Evolutionary conservation across 2,329 filamentous ascomycete species (phyloP), one percentile per base, ranked within the genome.

Genomic region (Chaetomium globosum): DNA sequence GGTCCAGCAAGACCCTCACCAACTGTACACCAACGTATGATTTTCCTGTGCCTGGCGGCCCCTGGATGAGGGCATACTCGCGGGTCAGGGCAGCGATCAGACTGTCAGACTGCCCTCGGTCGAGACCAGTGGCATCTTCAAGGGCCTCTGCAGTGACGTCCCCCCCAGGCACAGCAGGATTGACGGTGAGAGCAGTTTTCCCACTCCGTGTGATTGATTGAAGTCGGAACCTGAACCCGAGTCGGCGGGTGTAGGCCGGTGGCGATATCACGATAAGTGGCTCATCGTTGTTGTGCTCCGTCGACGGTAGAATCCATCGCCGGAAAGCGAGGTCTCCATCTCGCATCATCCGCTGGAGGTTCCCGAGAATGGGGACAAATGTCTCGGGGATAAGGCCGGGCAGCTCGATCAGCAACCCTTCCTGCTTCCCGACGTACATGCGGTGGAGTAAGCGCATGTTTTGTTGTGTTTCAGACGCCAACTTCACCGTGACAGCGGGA

Each of bases 41-140:
- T 72, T 91, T 91, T 0, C 89, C 89, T 0, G 89, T 91, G 0
- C 89, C 89, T 0, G 89, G 89, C 0, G 89, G 89, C 0, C 89
- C 89, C 76, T 91, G 88, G 12, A 90, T 88, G 4, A 90, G 77
- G 1, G 85, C 82, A 9, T 89, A 74, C 39, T 80, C 80, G 1
- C 81, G 79, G 0, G 77, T 79, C 0, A 91, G 74, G 2, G 85
- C 80, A 21, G 80, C 76, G 0, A 88, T 68, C 0, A 90, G 73
- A 1, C 86, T 85, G 4, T 69, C 65, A 4, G 82, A 81, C 65
- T 86, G 82, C 0, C 79, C 81, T 0, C 70, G 63, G 67, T 90
- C 87, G 0, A 91, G 79, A 1, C 65, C 65, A 4, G 67, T 55
- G 19, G 51, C 65, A 16, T 70, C 61, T 9, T 71, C 69, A 36